phyloP scores from a whole-genome alignment of 768 basidiomycete genomes.

The Boletus bicolor region DNA sequence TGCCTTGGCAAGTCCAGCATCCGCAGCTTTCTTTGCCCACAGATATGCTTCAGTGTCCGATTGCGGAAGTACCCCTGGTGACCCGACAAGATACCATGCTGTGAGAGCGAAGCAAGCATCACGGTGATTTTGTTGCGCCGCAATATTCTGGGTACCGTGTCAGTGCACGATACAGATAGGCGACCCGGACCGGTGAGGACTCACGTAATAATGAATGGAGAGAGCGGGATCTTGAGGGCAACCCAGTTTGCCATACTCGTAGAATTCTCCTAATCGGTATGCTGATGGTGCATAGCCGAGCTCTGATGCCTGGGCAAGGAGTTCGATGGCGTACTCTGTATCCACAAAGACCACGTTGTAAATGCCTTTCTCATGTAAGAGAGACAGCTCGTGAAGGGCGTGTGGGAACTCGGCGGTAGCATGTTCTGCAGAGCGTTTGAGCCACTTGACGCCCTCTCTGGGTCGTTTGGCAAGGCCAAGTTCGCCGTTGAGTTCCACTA shows the following conservation, averaged over 20 bases:
- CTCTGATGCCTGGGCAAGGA: conserved; percentile 93
- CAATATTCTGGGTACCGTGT: conserved; percentile 73
- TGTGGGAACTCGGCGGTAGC: conserved; percentile 96
- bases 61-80: conserved; percentile 94
- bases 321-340: conserved; percentile 90
- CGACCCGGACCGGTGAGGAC: conserved; percentile 31
- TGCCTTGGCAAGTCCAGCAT: conserved; percentile 87
- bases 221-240: conserved; percentile 96
- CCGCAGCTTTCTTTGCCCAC: conserved; percentile 96
- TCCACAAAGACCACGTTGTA: conserved; percentile 98
- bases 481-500: conserved; percentile 95
- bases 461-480: conserved; percentile 81
- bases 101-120: conserved; percentile 98
- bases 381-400: conserved; percentile 89
- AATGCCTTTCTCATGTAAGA: conserved; percentile 95
- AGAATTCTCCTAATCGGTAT: conserved; percentile 94
- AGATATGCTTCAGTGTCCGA: conserved; percentile 98
- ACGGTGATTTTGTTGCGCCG: conserved; percentile 93
- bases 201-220: conserved; percentile 97
- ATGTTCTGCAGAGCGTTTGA: conserved; percentile 93
- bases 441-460: conserved; percentile 97
- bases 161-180: conserved; percentile 10
- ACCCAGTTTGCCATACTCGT: conserved; percentile 98
- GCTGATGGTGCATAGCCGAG: conserved; percentile 96
- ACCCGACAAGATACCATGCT: conserved; percentile 99